phyloP scores from a whole-genome alignment of 2,329 filamentous ascomycete species.

The Daldinia sp. region DNA sequence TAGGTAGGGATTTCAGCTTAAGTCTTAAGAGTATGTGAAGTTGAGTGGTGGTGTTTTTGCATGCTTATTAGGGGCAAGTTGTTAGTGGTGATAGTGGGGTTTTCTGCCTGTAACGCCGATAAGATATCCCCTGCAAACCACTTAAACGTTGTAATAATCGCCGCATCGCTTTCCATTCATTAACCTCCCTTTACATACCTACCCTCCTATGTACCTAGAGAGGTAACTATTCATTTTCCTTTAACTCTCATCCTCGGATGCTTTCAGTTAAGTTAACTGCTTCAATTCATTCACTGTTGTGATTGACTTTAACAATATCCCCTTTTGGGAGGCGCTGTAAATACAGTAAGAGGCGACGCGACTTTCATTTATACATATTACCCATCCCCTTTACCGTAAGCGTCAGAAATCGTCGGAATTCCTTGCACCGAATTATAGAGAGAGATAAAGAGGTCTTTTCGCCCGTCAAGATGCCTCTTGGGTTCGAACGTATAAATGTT shows the following conservation, averaged over 20 bases:
- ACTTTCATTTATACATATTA: neutral
- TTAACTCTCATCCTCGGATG: neutral
- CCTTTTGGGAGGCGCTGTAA: neutral
- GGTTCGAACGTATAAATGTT: constrained; percentile 81
- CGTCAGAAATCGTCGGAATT: neutral
- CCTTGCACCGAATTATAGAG: too few species aligned
- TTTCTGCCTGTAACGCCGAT: constrained; percentile 4
- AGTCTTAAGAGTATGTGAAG: neutral
- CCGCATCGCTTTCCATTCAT: neutral
- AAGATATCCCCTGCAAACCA: constrained; percentile 6
- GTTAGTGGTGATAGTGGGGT: constrained; percentile 13
- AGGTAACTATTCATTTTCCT: too few species aligned
- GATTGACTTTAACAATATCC: neutral
- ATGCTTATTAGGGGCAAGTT: too few species aligned
- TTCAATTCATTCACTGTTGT: neutral
- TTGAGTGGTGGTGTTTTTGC: neutral
- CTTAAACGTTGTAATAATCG: neutral
- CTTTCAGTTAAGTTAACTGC: neutral
- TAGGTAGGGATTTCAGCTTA: neutral
- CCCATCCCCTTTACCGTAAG: neutral
- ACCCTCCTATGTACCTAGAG: too few species aligned
- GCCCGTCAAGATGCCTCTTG: constrained; percentile 71
- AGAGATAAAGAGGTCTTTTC: too few species aligned
- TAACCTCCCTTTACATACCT: too few species aligned
- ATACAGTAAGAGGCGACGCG: neutral